Conservation (phyloP, 352 stramenopile species). For the Phytopythium delawarense region DNA sequence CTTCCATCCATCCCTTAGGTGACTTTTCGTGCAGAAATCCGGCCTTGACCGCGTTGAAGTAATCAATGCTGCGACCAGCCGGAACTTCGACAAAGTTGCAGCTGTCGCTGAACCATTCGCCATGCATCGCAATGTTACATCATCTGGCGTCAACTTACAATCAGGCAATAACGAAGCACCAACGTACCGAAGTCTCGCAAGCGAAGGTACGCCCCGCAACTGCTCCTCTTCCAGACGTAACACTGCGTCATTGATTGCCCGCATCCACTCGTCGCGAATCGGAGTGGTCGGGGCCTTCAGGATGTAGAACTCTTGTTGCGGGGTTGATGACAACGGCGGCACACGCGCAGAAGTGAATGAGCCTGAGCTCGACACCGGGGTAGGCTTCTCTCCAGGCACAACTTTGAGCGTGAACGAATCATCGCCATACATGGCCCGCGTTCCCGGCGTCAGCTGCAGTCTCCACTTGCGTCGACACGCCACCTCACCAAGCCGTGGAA, state of each 20-base stretch:
- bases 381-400: constrained; percentile 30
- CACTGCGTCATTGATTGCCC: constrained; percentile 48
- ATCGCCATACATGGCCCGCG: constrained; percentile 65
- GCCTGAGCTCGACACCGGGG: constrained; percentile 13
- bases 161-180: neutral
- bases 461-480: constrained; percentile 68
- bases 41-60: constrained; percentile 74
- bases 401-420: constrained; percentile 83
- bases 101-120: constrained; percentile 11
- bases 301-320: constrained; percentile 30
- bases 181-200: constrained; percentile 1
- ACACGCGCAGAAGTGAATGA: neutral
- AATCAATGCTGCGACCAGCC: constrained; percentile 62
- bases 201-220: neutral
- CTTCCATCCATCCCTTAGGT: constrained; percentile 78
- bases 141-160: too few relatives aligned
- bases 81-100: constrained; percentile 52
- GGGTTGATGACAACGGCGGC: constrained; percentile 18
- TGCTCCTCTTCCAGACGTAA: constrained; percentile 7
- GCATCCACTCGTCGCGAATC: constrained; percentile 66
- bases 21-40: constrained; percentile 73
- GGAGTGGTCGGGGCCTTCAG: constrained; percentile 64
- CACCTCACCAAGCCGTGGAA: constrained; percentile 58
- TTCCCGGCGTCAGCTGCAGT: constrained; percentile 43
- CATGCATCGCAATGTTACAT: constrained; percentile 14